A percentile compares a stretch with the other conserved stretches of the same genome.
Conservation (phyloP, 2,329 filamentous ascomycete genomes). For the Diplodia corticola region DNA sequence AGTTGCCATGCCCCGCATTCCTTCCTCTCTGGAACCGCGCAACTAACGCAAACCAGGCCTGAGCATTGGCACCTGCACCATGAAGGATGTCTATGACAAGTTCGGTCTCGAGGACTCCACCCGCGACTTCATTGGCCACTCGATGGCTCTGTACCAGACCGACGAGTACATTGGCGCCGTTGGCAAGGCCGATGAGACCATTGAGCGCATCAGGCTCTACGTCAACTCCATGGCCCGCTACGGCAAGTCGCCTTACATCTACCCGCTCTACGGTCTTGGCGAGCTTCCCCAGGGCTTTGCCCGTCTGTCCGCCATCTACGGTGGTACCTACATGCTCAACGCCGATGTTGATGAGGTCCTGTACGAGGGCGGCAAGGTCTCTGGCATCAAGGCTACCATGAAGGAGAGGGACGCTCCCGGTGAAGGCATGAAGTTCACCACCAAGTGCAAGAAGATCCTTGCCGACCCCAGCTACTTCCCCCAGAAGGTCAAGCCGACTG, state of each 20-base stretch:
- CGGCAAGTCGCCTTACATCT: conserved; percentile 99
- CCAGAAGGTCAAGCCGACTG: conserved; percentile 80
- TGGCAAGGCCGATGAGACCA: conserved; percentile 77
- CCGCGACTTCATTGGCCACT: conserved; percentile 94
- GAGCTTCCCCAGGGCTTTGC: conserved; percentile 98
- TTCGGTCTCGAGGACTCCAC: conserved; percentile 88
- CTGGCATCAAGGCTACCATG: conserved; percentile 97
- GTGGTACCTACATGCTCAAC: conserved; percentile 99
- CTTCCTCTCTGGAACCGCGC: neutral
- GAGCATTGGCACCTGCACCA: conserved; percentile 74
- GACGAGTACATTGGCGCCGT: conserved; percentile 78
- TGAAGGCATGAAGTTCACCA: conserved; percentile 85
- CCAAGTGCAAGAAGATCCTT: conserved; percentile 93
- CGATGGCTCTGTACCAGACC: conserved; percentile 93
- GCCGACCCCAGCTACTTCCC: conserved; percentile 97
- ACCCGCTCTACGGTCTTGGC: conserved; percentile 94
- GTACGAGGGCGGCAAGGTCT: conserved; percentile 82
- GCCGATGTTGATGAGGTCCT: conserved; percentile 86
- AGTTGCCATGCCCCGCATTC: conserved; percentile 33
- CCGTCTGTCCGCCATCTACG: conserved; percentile 95
- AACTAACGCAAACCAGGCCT: conserved; percentile 59
- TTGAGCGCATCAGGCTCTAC: conserved; percentile 92
- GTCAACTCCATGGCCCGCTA: conserved; percentile 97
- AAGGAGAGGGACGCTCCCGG: conserved; percentile 74
- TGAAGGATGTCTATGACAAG: conserved; percentile 99